Evolutionary conservation across 306 rosid genomes (phyloP), one percentile per base, ranked within the genome.

Genomic region (Luffa acutangula): DNA sequence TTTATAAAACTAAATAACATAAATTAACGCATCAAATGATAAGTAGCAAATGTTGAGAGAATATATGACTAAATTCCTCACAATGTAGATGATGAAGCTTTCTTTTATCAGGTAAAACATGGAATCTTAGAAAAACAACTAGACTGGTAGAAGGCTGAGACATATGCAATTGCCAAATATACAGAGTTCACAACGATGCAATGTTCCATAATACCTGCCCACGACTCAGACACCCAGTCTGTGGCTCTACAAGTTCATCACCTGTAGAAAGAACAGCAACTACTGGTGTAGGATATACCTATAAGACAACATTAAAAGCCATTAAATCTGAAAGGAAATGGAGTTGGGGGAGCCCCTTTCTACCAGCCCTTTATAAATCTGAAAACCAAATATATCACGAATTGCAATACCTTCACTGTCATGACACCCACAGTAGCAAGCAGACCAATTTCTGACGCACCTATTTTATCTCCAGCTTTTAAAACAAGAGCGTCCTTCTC

Each of bases 261-360:
- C 98, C 97, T 0, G 98, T 92, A 34, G 97, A 94, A 84, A 94
- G 97, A 79, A 94, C 95, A 70, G 86, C 97, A 62, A 94, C 52
- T 41, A 77, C 83, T 58, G 98, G 97, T 48, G 86, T 80, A 53
- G 93, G 89, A 83, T 88, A 89, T 9, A 94, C 98, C 97, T 94
- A 85, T 69, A 81, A 31, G 70, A 81, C 72, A 78, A 71, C 81
- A 82, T 74, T 66, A 59, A 79, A 65, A n/a, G 76, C 39, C 78
- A 56, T n/a, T 34, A 9, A 75, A 18, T 75, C 65, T 5, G 33
- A 66, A 66, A 18, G 31, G 51, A n/a, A 56, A 18, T 56, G 9
- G 62, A 20, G 34, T 57, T 57, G 63, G 13, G 21, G 63, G 34
- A 57, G 63, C 11, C 12, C 31, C 63, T 57, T 15, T 20, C 33